Evolutionary conservation across 2,329 filamentous ascomycete species (phyloP), one percentile per base, ranked within the genome.

Genomic region (Podosphaera xanthii): DNA sequence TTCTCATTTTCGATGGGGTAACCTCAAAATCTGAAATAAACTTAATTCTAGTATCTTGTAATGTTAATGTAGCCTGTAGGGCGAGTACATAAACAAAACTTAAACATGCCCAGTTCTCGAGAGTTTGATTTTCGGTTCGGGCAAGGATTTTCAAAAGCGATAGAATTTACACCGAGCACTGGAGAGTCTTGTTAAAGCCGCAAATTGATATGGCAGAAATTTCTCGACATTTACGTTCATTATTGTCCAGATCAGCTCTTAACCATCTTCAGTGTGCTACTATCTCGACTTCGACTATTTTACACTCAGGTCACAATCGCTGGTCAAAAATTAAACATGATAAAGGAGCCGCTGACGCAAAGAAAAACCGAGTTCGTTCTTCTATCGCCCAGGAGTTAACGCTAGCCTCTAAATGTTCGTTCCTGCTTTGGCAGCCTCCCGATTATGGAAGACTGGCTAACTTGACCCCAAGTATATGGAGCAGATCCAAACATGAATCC

Each of bases 261-360:
- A 59, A 65, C 10, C 69, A 64, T 58, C 58, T 61, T 35, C 60
- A 62, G 66, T 69, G 66, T 60, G 52, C 65, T 7, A 60, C 59
- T 58, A 69, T 76, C 63, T 81, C 77, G 64, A 71, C 70, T 46
- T 70, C 73, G 14, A 63, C 74, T 7, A 60, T 66, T 6, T 67
- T 72, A 12, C 71, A 72, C 61, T 83, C 84, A 33, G 89, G 89
- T 12, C 89, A 95, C 72, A 95, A 84, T 71, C 86, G 89, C 70
- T 98, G 92, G 92, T 89, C 88, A 60, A 94, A 92, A 68, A 97
- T 96, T 72, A 87, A 84, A 69, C 92, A 97, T 71, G 88, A 92
- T 71, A 98, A 98, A 72, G 89, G 84, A 58, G 87, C 84, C 62
- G 85, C 83, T 60, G 92, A 98, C 70, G 78, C 77, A 61, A 83